Conservation (phyloP, 768 basidiomycete species). For the Russula virescens region DNA sequence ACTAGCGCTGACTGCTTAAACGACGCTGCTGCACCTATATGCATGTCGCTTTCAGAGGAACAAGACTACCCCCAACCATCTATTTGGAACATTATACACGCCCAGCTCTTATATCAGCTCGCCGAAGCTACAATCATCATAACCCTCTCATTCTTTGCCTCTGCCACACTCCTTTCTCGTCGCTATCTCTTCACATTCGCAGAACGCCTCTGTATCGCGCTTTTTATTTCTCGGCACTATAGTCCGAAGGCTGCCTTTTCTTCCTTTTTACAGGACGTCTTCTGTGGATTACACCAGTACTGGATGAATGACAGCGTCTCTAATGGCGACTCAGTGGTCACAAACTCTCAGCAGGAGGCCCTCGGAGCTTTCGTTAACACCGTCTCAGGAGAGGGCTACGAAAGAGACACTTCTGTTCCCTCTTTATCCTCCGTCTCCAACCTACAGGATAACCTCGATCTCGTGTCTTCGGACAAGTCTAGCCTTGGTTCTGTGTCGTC, state of each 20-base stretch:
- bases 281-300: slow-evolving; percentile 8
- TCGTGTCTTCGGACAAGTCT: not conserved
- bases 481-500: not conserved
- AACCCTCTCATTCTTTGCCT: slow-evolving; percentile 11
- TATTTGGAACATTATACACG: slow-evolving; percentile 5
- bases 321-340: too few relatives aligned
- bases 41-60: not conserved
- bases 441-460: not conserved
- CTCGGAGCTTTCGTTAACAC: not conserved
- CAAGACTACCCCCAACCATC: slow-evolving; percentile 1
- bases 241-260: slow-evolving; percentile 6
- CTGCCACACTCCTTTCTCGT: slow-evolving; percentile 3
- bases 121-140: slow-evolving; percentile 13
- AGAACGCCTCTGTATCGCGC: slow-evolving; percentile 13
- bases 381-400: not conserved
- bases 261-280: slow-evolving; percentile 15
- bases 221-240: slow-evolving; percentile 11
- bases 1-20: not conserved
- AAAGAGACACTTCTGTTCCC: not conserved
- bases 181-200: slow-evolving; percentile 1
- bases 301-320: slow-evolving; percentile 16
- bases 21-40: not conserved
- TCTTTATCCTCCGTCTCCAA: not conserved
- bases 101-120: slow-evolving; percentile 11
- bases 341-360: not conserved